Base-by-base conservation (phyloP, 768 basidiomycete genomes). In the Rhizopogon roseolus region DNA sequence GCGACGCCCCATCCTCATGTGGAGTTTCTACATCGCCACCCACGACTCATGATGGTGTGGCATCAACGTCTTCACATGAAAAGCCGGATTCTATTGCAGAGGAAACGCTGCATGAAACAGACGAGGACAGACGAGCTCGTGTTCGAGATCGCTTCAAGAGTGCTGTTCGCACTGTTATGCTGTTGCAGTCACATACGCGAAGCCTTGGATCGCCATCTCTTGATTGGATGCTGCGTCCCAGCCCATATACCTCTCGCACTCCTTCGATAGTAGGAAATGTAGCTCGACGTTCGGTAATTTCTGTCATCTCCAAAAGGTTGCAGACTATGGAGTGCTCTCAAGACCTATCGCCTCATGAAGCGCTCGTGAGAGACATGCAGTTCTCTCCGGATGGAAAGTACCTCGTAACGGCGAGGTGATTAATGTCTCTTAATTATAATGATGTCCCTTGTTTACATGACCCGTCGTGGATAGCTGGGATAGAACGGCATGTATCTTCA, bases 311-410 rank as follows among this genome's bases (percentile, higher is more conserved):
- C 14, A 19, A 76, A 42, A 75, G 71, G 44, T 54, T 81, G 53
- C 73, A 71, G 61, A 61, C 54, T 44, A 57, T 81, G 54, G 63
- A 64, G 40, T 62, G 67, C 41, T 74, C 72, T 5, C 74, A 80
- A 55, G 75, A 73, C 49, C 58, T 77, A 44, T 71, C 64, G 29
- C 73, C 76, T 28, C 80, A 81, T 54, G 67, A 71, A 49, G 81
- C 80, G 6, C 71, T 81, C n/a, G 80, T 81, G n/a, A 65, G 79
- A 52, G 77, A 81, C 57, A 60, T 81, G 44, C 78, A 81, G 54
- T 81, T 81, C 62, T 82, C 81, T 13, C 81, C 80, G 3, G 73
- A 80, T 57, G 80, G 80, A 41, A 71, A 73, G 58, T 79, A 73
- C 58, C 57, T 81, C 58, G 80, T 80, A 1, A 81, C 81, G 1